Evolutionary conservation across 495 filamentous ascomycete genomes (phyloP).

Genomic region (Neurospora pannonica): DNA sequence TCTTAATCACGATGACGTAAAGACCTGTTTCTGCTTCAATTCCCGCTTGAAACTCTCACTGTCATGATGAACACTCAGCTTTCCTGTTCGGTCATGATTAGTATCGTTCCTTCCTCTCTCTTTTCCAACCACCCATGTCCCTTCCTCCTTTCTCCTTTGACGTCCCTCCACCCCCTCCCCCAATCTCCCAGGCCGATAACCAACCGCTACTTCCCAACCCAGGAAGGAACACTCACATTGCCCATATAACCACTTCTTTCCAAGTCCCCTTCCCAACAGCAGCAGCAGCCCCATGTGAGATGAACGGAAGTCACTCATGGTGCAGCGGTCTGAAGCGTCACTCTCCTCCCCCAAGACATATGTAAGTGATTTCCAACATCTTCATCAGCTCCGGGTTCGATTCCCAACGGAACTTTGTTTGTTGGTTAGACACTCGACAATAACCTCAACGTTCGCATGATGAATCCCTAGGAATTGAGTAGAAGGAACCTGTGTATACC

Average conservation of each 20-base stretch:
- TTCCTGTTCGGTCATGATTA: neutral
- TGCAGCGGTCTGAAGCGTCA: neutral
- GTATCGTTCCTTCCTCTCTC: neutral
- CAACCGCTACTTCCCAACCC: neutral
- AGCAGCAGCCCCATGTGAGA: too few relatives aligned
- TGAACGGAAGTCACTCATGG: neutral
- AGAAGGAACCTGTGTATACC: too few relatives aligned
- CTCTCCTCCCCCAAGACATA: too few relatives aligned
- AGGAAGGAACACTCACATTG: neutral
- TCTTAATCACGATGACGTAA: neutral
- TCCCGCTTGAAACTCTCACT: neutral
- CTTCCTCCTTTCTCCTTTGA: neutral
- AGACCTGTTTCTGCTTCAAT: neutral
- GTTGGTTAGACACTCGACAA: too few relatives aligned
- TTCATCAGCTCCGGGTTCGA: neutral
- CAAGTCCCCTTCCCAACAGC: neutral
- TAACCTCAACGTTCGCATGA: too few relatives aligned
- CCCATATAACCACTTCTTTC: neutral
- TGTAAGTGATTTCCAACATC: too few relatives aligned
- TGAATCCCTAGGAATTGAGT: too few relatives aligned
- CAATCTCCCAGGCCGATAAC: neutral
- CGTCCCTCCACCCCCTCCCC: neutral
- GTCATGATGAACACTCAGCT: neutral
- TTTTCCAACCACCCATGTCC: neutral
- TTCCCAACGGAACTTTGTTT: neutral